phyloP scores from a whole-genome alignment of 768 basidiomycete species.

The Leccinum uliginosum region DNA sequence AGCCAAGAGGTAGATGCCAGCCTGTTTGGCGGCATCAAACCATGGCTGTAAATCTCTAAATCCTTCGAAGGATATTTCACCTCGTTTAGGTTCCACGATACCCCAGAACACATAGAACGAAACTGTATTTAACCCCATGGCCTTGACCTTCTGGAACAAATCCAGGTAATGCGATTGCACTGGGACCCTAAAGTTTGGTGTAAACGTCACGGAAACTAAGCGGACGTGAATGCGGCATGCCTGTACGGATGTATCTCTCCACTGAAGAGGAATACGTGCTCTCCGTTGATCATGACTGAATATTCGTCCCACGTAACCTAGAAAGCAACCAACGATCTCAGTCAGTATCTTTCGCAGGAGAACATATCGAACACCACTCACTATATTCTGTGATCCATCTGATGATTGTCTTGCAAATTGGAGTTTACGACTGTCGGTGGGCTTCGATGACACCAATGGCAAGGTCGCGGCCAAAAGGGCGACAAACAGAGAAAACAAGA shows the following conservation, averaged over 20 bases:
- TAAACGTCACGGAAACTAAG: background rate
- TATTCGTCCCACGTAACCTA: slow-evolving; percentile 57
- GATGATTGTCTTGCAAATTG: slow-evolving; percentile 12
- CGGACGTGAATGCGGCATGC: background rate
- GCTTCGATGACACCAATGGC: slow-evolving; percentile 9
- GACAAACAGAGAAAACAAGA: slow-evolving; percentile 6
- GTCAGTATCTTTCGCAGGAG: background rate
- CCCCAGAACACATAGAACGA: slow-evolving; percentile 63
- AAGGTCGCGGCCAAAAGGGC: slow-evolving; percentile 10
- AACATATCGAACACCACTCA: background rate
- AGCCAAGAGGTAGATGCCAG: slow-evolving; percentile 26
- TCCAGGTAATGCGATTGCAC: slow-evolving; percentile 39
- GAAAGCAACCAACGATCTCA: background rate
- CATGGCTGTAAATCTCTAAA: slow-evolving; percentile 34
- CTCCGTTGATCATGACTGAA: slow-evolving; percentile 54
- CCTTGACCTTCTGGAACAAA: slow-evolving; percentile 59
- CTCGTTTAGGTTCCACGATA: slow-evolving; percentile 36
- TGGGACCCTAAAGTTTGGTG: slow-evolving; percentile 25
- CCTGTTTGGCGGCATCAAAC: slow-evolving; percentile 27
- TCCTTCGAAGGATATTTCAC: slow-evolving; percentile 49
- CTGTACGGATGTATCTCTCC: slow-evolving; percentile 65
- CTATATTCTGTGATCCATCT: slow-evolving; percentile 16
- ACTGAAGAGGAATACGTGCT: slow-evolving; percentile 53
- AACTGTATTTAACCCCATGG: slow-evolving; percentile 35
- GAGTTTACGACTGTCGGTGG: slow-evolving; percentile 8